Base-by-base conservation (phyloP, 75 land plant genomes). In the Adiantum capillusveneris region DNA sequence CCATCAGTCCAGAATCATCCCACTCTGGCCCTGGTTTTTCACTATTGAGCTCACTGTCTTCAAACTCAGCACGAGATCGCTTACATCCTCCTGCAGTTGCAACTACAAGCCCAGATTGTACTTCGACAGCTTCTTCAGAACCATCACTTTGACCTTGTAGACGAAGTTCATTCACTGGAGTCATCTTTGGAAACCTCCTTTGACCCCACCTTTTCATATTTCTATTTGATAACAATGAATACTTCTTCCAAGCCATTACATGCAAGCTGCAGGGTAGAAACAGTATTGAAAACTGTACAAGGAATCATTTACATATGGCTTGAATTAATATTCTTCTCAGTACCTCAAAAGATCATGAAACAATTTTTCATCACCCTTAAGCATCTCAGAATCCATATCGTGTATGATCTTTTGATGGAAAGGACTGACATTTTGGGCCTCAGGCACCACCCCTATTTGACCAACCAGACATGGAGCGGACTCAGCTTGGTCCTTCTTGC, bases 281-380 rank as follows among this genome's bases (percentile, higher is more conserved):
- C n/a, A n/a, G n/a, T n/a, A n/a, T n/a, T n/a, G n/a, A n/a, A n/a
- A n/a, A n/a, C n/a, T n/a, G n/a, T n/a, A n/a, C n/a, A n/a, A n/a
- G n/a, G n/a, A n/a, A n/a, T n/a, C n/a, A n/a, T n/a, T n/a, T n/a
- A n/a, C n/a, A n/a, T n/a, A n/a, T n/a, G n/a, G n/a, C n/a, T n/a
- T n/a, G n/a, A n/a, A n/a, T n/a, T n/a, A n/a, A n/a, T n/a, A n/a
- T n/a, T n/a, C n/a, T n/a, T 31, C 14, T 58, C 49, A 46, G 17
- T 20, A 51, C 63, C 70, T 59, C 16, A 67, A 42, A 13, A 67
- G 63, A 21, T 59, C 63, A 11, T 59, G 62, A 59, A 25, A 51
- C 11, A 6, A 3, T 30, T 11, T 21, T 0, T n/a, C 7, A 19
- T 37, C 26, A n/a, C 50, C 39, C 1, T 26, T 21, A 20, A 24